Evolutionary conservation across 2,329 filamentous ascomycete genomes (phyloP).

Genomic region (Mycosphaerella arachidis): DNA sequence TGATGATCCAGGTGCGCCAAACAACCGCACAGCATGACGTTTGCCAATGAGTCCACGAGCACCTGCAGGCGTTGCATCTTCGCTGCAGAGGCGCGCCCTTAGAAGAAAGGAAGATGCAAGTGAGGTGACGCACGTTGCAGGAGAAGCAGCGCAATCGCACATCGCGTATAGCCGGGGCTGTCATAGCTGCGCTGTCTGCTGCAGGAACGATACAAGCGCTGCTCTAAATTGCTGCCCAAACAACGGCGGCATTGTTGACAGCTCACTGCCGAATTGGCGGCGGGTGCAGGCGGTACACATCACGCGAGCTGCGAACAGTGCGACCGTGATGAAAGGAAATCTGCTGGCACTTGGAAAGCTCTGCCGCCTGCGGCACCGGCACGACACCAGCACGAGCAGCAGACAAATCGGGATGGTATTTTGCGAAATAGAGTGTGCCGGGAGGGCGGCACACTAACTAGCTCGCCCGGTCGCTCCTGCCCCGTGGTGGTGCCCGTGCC

Average conservation of each 20-base stretch:
- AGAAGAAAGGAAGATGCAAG: neutral
- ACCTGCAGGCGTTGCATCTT: neutral
- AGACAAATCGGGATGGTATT: neutral
- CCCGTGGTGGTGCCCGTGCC: neutral
- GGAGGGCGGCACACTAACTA: neutral
- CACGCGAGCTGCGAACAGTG: neutral
- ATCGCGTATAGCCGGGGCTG: neutral
- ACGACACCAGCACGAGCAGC: neutral
- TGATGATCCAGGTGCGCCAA: neutral
- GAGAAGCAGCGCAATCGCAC: neutral
- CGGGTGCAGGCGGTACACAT: neutral
- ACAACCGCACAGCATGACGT: neutral
- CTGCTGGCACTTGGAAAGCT: no score
- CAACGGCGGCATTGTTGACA: neutral
- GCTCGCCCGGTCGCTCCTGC: neutral
- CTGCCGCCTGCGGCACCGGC: no score
- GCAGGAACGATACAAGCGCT: slow-evolving; percentile 3
- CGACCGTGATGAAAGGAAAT: no score
- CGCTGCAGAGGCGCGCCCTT: neutral
- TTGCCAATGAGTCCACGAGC: neutral
- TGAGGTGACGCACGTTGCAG: slow-evolving; percentile 2
- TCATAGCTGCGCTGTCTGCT: slow-evolving; percentile 1
- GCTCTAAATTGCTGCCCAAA: neutral
- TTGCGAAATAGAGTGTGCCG: neutral
- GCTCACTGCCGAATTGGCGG: neutral